Evolutionary conservation across 306 rosid species (phyloP), one percentile per base, ranked within the genome.

Genomic region (Cucumis hystrix): DNA sequence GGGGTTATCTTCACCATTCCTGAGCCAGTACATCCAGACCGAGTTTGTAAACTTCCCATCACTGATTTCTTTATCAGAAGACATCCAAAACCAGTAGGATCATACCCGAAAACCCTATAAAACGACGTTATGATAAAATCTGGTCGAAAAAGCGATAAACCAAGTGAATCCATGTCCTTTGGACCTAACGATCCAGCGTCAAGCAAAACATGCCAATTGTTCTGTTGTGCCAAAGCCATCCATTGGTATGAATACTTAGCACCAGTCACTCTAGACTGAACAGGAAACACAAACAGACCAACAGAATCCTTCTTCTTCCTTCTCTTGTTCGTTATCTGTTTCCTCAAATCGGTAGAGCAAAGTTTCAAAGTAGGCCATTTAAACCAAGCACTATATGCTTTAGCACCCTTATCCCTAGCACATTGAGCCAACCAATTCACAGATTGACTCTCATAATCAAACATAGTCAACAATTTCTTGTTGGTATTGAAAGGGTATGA

Each of bases 1-100:
- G 98, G 98, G 68, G 93, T 92, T 41, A 95, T 88, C 92, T 92
- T 92, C 90, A 95, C 98, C 91, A 95, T 95, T 83, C 98, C 98
- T 20, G 93, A 89, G 41, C 98, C 98, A 33, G 98, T 90, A 79
- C 86, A 81, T 78, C 97, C 97, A 18, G 98, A 95, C 76, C 84
- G 96, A 85, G 84, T 92, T 69, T 95, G 98, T 74, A 95, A 96
- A 85, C 92, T 87, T 68, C 91, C 92, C 85, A 95, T 92, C 54
- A 88, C 98, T 0, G 98, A 95, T 78, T 91, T 95, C 87, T 95
- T 95, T 30, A 95, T 95, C 78, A 95, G 83, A 82, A 95, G 97
- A 75, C 97, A 92, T 14, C 98, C 98, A 87, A 95, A 95, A 61
- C 98, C 98, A 28, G 98, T 92, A 47, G 98, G 98, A 77, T 95